Conservation (phyloP, 2,329 filamentous ascomycete genomes). For the Chalara sp. region DNA sequence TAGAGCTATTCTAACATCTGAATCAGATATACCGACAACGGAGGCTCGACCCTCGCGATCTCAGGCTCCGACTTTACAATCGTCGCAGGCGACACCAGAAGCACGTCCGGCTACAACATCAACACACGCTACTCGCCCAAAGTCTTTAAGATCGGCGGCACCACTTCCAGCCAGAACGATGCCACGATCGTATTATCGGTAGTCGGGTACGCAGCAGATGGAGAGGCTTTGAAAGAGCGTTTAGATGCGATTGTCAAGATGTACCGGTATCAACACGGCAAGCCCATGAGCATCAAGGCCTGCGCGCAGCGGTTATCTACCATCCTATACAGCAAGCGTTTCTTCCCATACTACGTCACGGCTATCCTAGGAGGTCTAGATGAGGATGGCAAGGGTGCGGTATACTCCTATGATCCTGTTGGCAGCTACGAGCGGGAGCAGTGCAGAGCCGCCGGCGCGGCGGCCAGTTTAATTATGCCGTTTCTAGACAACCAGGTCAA, state of each 20-base stretch:
- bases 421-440: conserved; percentile 97
- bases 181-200: conserved; percentile 87
- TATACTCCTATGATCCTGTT: conserved; percentile 97
- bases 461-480: conserved; percentile 93
- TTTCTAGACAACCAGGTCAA: conserved; percentile 99
- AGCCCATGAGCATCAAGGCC: conserved; percentile 88
- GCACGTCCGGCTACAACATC: conserved; percentile 96
- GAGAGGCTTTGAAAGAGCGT: conserved; percentile 86
- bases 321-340: conserved; percentile 93
- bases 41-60: conserved; percentile 92
- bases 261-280: conserved; percentile 97
- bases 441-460: conserved; percentile 87
- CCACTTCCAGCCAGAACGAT: conserved; percentile 76
- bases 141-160: conserved; percentile 94
- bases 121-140: conserved; percentile 94
- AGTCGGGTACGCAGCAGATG: conserved; percentile 92
- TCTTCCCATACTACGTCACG: conserved; percentile 98
- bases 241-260: conserved; percentile 95
- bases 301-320: conserved; percentile 93
- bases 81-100: conserved; percentile 93
- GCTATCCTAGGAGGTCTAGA: conserved; percentile 92
- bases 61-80: conserved; percentile 91
- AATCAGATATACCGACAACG: conserved; percentile 89
- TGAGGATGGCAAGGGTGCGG: conserved; percentile 85
- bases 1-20: conserved; percentile 7